phyloP scores from a whole-genome alignment of 768 basidiomycete species.

The Boletus subparvulus region DNA sequence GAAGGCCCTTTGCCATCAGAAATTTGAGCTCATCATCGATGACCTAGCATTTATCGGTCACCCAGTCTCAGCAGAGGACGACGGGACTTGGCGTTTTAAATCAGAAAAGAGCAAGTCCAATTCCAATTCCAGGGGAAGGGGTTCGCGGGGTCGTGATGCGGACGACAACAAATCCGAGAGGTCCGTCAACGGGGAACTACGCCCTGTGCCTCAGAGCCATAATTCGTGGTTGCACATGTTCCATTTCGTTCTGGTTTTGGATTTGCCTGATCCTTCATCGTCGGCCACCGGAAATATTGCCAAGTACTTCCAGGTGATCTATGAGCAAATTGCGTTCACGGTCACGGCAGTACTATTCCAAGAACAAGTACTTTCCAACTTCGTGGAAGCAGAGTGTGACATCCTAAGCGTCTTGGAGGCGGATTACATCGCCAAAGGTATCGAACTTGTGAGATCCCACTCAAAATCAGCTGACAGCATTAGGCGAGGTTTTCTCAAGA shows the following conservation, averaged over 20 bases:
- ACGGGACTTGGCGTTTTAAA: constrained; percentile 75
- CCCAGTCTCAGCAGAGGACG: constrained; percentile 78
- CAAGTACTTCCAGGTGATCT: constrained; percentile 83
- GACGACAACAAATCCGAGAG: constrained; percentile 35
- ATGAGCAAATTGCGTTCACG: constrained; percentile 86
- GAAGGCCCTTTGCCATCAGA: constrained; percentile 82
- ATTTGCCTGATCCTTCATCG: constrained; percentile 87
- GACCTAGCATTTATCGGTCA: constrained; percentile 93
- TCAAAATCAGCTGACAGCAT: constrained; percentile 8
- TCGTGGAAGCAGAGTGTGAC: constrained; percentile 82
- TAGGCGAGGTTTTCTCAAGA: constrained; percentile 59
- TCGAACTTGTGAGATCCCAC: constrained; percentile 34
- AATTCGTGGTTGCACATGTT: constrained; percentile 69
- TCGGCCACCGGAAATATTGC: constrained; percentile 73
- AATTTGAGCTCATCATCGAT: constrained; percentile 90
- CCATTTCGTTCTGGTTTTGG: constrained; percentile 84
- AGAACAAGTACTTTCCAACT: constrained; percentile 84
- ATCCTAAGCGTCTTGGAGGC: constrained; percentile 70
- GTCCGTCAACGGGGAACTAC: constrained; percentile 38
- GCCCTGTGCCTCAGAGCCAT: constrained; percentile 22
- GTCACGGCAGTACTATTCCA: constrained; percentile 90
- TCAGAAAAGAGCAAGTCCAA: constrained; percentile 53
- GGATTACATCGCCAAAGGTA: constrained; percentile 64
- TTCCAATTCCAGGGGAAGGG: constrained; percentile 52
- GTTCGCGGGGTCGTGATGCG: constrained; percentile 44